Conservation (phyloP, 140 eudicot genomes). For the Stevia rebaudiana region DNA sequence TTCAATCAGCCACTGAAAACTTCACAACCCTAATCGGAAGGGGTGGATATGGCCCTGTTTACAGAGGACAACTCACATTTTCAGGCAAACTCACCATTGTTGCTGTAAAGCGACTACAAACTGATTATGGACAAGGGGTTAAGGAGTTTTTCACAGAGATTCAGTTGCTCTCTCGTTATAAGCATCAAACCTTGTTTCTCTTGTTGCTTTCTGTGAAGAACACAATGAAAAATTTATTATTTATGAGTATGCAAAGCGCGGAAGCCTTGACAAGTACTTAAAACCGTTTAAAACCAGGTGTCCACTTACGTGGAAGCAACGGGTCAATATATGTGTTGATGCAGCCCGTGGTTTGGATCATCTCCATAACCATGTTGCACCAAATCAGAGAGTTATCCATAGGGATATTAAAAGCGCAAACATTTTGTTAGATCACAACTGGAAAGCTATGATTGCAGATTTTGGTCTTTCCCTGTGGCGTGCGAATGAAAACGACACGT, state of each 20-base stretch:
- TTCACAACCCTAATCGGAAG: background rate
- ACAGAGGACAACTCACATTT: background rate
- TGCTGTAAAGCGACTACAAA: background rate
- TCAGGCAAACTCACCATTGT: background rate
- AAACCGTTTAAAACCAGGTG: no score
- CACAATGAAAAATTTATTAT: background rate
- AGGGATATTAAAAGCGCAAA: background rate
- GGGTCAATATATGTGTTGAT: conserved; percentile 4
- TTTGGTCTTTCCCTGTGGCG: conserved; percentile 8
- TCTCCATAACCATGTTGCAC: conserved; percentile 2
- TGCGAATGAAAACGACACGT: background rate
- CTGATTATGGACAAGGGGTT: background rate
- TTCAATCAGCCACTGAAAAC: background rate
- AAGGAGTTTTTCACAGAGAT: conserved; percentile 10
- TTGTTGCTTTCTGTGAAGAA: conserved; percentile 6
- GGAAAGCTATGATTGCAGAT: conserved; percentile 11
- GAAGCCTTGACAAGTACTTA: background rate
- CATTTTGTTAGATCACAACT: background rate
- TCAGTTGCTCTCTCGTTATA: conserved; percentile 12
- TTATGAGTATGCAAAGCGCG: background rate
- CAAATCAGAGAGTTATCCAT: background rate
- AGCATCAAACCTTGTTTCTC: background rate
- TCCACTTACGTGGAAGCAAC: background rate
- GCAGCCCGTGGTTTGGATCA: conserved; percentile 14
- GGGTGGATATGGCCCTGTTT: conserved; percentile 15